Conservation (phyloP, 129 eudicot species). For the Chrysanthemum makinoi region DNA sequence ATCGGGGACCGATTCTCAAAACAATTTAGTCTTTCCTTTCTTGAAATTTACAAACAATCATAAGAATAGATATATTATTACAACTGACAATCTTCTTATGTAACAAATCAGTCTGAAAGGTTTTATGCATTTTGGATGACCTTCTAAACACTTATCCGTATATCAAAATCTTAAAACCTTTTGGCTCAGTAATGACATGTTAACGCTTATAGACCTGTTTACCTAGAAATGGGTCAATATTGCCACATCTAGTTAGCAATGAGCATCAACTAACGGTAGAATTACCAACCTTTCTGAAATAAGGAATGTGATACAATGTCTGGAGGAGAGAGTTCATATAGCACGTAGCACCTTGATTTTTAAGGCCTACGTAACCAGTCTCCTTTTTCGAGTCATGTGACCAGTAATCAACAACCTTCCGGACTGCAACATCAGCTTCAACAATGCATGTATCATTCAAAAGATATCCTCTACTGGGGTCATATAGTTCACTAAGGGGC, state of each 20-base stretch:
- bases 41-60: constrained; percentile 2
- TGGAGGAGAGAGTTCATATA: constrained; percentile 98
- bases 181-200: background rate
- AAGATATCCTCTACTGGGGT: constrained; percentile 78
- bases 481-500: constrained; percentile 90
- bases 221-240: constrained; percentile 6
- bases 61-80: background rate
- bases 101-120: background rate
- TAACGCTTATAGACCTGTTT: constrained; percentile 10
- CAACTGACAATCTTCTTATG: background rate
- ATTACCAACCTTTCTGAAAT: constrained; percentile 84
- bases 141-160: background rate
- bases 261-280: constrained; percentile 12
- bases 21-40: constrained; percentile 2
- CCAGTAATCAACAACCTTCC: constrained; percentile 84
- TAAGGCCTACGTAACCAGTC: constrained; percentile 96
- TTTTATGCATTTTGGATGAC: background rate
- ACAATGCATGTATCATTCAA: constrained; percentile 69
- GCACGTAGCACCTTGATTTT: constrained; percentile 98
- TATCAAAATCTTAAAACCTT: background rate
- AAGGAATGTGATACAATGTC: constrained; percentile 91
- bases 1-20: background rate
- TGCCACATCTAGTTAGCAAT: constrained; percentile 23
- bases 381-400: constrained; percentile 91
- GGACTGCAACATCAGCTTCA: constrained; percentile 94